Evolutionary conservation across 2,329 filamentous ascomycete genomes (phyloP), one percentile per base, ranked within the genome.

Genomic region (Fusarium sp.): DNA sequence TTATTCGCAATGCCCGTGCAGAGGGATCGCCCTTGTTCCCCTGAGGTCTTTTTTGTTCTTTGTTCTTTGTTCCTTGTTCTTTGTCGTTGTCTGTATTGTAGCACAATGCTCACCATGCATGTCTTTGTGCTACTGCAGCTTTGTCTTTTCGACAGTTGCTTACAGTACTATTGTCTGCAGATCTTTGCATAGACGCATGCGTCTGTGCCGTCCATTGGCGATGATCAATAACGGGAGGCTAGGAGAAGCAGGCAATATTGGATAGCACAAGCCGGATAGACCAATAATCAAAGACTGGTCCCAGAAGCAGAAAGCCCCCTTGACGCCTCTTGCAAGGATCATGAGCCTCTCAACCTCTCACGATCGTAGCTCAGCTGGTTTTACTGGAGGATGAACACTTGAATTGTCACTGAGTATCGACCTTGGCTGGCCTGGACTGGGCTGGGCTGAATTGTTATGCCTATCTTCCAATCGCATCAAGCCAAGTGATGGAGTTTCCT

Each of bases 321-420:
- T 51, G 62, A 55, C 62, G 49, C 58, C 64, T 54, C 41, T 42
- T 64, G 65, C 64, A 68, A 51, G 65, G 65, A 43, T 62, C n/a
- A 25, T 14, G 26, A 58, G 34, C 51, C 62, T 65, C 58, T 65
- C 23, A 57, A 55, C 62, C 62, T 62, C 58, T 67, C 63, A 67
- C 65, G 58, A 62, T 62, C 43, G 48, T 45, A 41, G 41, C 52
- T 60, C 34, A 49, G 46, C 52, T 57, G 54, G 67, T 70, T 58
- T 58, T 55, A 70, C 62, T 70, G 66, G 66, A 44, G 45, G 51
- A 12, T 25, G 18, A 18, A 37, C 34, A 37, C 18, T 37, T 45
- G 26, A 37, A 25, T 67, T 60, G 50, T 51, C 68, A 69, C 31
- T 45, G 59, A 34, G 26, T 44, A 34, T 26, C 14, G 18, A 37